Conservation (phyloP, 2,329 filamentous ascomycete species). For the Talaromyces islandicus region DNA sequence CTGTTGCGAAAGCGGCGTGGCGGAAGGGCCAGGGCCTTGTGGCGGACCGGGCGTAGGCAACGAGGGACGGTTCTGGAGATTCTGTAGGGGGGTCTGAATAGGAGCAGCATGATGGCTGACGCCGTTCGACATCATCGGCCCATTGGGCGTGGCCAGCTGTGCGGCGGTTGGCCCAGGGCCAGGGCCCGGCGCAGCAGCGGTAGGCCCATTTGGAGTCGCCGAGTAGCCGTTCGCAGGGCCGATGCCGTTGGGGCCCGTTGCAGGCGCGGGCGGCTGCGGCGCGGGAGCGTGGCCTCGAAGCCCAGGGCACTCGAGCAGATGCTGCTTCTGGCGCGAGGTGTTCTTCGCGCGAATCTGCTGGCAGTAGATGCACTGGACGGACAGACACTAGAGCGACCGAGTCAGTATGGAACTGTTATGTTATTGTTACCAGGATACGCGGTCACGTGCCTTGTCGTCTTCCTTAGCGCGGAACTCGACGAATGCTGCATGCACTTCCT, state of each 20-base stretch:
- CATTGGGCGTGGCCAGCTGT: constrained; percentile 37
- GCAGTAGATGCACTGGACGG: constrained; percentile 49
- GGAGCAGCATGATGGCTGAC: constrained; percentile 37
- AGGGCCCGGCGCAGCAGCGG: constrained; percentile 26
- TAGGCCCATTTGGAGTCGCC: constrained; percentile 34
- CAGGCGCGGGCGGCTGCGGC: constrained; percentile 35
- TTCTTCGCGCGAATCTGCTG: constrained; percentile 50
- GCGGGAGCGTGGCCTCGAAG: constrained; percentile 41
- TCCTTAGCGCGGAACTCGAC: constrained; percentile 51
- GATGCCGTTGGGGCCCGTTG: constrained; percentile 35
- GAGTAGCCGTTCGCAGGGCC: constrained; percentile 37
- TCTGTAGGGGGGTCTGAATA: constrained; percentile 37
- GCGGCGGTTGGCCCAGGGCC: constrained; percentile 23
- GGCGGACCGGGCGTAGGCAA: constrained; percentile 33
- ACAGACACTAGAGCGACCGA: constrained; percentile 39
- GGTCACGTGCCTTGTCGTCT: constrained; percentile 43
- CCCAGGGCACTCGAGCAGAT: constrained; percentile 46
- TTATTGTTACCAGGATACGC: constrained; percentile 31
- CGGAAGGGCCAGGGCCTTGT: constrained; percentile 22
- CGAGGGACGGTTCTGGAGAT: constrained; percentile 32
- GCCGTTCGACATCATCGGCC: constrained; percentile 39
- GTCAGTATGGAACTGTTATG: constrained; percentile 26
- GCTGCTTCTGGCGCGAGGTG: constrained; percentile 47
- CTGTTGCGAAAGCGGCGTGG: constrained; percentile 25
- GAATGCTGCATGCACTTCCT: constrained; percentile 48